Evolutionary conservation across 139 green algal species (phyloP), one percentile per base, ranked within the genome.

Genomic region (Astrephomene gubernaculifera): DNA sequence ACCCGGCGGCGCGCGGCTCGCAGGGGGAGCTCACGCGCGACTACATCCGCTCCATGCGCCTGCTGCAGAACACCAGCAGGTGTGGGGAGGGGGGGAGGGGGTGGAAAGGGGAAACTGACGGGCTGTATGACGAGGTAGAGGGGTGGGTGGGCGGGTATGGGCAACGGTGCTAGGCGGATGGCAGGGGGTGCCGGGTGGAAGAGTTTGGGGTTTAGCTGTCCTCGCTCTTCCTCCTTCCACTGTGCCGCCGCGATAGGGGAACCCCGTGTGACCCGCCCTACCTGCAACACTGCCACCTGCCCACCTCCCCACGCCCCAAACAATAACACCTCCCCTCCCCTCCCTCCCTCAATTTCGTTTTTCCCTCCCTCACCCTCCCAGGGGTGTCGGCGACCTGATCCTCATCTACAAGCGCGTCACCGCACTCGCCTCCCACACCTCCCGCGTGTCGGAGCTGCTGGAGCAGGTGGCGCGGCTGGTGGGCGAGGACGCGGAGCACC

Each of bases 341-440:
- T 33, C 57, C 33, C 65, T 73, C 65, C 36, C 69, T 14, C 49
- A 36, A 35, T 35, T 12, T 17, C 70, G n/a, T n/a, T 63, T 19
- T 43, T 29, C 44, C 27, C 41, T 61, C 44, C 8, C 70, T 49
- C 70, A 4, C 70, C 29, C 22, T 0, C 89, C 49, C 84, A 94
- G 92, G 68, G 95, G 93, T 29, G 92, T 99, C 27, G 97, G 96
- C 44, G 97, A 99, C 90, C 90, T 99, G 39, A 93, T 99, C 82
- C 86, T 99, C 71, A 92, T 99, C 64, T 99, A 99, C 93, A 99
- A 99, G 91, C 93, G 97, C 39, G 89, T 99, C 36, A 96, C 94
- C 3, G 89, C 86, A 33, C 95, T 99, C 73, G 94, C 96, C 60
- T 95, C 93, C 6, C 94, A 98, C 91, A 98, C 96, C 49, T 90